Base-by-base conservation (phyloP, 2,329 filamentous ascomycete species). In the Scytalidium lignicola region DNA sequence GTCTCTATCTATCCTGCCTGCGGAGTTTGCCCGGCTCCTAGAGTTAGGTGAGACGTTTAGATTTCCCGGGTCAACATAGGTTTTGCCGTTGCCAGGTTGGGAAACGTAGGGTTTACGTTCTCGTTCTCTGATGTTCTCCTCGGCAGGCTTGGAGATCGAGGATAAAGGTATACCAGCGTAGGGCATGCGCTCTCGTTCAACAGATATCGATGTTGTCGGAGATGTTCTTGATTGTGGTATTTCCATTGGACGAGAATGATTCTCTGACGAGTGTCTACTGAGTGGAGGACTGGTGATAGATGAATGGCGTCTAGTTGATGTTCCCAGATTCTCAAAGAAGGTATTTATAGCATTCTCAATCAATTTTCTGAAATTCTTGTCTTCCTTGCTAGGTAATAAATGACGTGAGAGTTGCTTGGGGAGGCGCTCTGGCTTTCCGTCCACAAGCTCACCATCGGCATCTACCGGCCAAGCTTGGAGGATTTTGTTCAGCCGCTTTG, bases 331-430 rank as follows among this genome's bases (percentile, higher is more conserved):
- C 17, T 62, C 56, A 4, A 63, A 48, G 32, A 70, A 74, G 20
- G 75, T 71, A 23, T 73, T 71, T 17, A 91, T 71, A 1, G 79
- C 76, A 41, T 78, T 74, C 17, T 83, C 78, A 8, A 91, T 69
- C 18, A 80, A 69, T 52, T 83, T 78, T 48, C 81, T 77, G 1
- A 79, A 71, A 26, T 77, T 70, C 0, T 75, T 59, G 55, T 89
- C 80, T 1, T 78, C 72, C 7, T 67, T 65, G 0, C 71, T 70
- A 0, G 90, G 90, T 37, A 95, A 79, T 3, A 93, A 73, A 46
- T 85, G 77, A 39, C 89, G 75, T 1, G 88, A 84, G 2, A 95
- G 75, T 57, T 90, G 84, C 55, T 88, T 90, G 0, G 90, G 90
- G 48, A 95, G 84, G 2, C 86, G 75, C 65, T 91, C 87, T 10